Base-by-base conservation (phyloP, 2,329 filamentous ascomycete species). In the Clonostachys chloroleuca region DNA sequence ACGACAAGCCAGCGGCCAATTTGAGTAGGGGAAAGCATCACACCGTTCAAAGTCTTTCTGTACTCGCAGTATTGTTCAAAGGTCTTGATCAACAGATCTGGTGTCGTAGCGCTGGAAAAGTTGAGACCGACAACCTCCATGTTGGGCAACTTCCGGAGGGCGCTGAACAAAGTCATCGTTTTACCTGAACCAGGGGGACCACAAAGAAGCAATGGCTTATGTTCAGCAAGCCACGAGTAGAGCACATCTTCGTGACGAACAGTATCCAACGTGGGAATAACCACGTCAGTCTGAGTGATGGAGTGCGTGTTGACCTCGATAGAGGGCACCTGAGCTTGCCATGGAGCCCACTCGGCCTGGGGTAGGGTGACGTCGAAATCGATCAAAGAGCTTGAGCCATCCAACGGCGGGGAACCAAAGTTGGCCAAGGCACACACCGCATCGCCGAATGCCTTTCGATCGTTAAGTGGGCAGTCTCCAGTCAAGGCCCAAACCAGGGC, bases 41-140 rank as follows among this genome's bases (percentile, higher is more conserved):
- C 91, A 40, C 94, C 94, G 62, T 94, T 97, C 43, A 97, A 74
- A 0, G 94, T 97, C 80, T 99, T 99, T 75, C 92, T 95, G 73
- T 99, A 99, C 69, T 99, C 94, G 69, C 94, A 99, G 68, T 99
- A 96, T 65, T 99, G 95, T 70, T 99, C 94, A 56, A 99, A 96
- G 0, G 95, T 99, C 77, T 99, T 99, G 74, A 99, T 92, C 52
- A 99, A 81, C 30, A 99, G 82, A 66, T 99, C 95, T 1, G 94
- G 95, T 1, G 94, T 99, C 1, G 95, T 99, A 2, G 94, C 95
- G 58, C 94, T 99, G 5, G 95, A 99, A 67, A 99, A 99, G 70
- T 99, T 99, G 64, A 99, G 89, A 43, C 94, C 94, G 34, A 99
- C 95, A 49, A 96, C 91, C 68, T 99, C 94, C 92, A 99, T 96